Evolutionary conservation across 2,329 filamentous ascomycete species (phyloP), one percentile per base, ranked within the genome.

Genomic region (Harringtonia aguacate): DNA sequence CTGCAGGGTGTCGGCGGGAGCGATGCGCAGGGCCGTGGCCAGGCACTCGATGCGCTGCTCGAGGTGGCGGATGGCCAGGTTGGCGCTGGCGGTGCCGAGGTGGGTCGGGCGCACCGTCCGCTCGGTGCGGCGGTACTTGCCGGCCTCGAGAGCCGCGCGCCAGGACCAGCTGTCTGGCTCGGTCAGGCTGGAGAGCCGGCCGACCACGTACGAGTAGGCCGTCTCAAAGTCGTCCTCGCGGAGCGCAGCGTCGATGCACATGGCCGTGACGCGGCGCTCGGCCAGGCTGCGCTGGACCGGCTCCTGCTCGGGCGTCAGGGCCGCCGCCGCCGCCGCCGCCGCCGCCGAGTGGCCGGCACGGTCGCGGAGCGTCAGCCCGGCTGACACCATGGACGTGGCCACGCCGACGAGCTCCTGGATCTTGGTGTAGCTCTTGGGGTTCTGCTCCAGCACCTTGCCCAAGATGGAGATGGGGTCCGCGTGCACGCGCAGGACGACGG

Each of bases 41-140:
- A 94, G 68, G 31, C 88, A 83, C 54, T 90, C 86, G 57, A 88
- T 85, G 20, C 86, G 77, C 57, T 90, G 86, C 54, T 90, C 84
- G 1, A 92, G 67, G 51, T 86, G 79, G 27, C 84, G 75, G 42
- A 92, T 74, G 46, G 79, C 68, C 22, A 69, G 63, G 60, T 80
- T 73, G 52, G 73, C 71, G 55, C 68, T 77, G 15, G 73, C 67
- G 28, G 76, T 78, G 36, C 78, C 72, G 20, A 80, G 62, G 54
- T 80, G 76, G 2, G 75, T 79, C 5, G 76, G 75, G 22, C 67
- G 70, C 20, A 71, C 53, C 0, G 76, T 79, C 29, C 62, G 62
- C 15, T 65, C 55, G 13, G 70, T 77, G 17, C 74, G 73, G 29
- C 77, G 72, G 59, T 88, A 85, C 48, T 84, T 81, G 15, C 86